These are phyloP conservation scores for Eucalyptus polybractea DNA, from an alignment of 345 rosid genomes.

Conservation along the genomic window DNA sequence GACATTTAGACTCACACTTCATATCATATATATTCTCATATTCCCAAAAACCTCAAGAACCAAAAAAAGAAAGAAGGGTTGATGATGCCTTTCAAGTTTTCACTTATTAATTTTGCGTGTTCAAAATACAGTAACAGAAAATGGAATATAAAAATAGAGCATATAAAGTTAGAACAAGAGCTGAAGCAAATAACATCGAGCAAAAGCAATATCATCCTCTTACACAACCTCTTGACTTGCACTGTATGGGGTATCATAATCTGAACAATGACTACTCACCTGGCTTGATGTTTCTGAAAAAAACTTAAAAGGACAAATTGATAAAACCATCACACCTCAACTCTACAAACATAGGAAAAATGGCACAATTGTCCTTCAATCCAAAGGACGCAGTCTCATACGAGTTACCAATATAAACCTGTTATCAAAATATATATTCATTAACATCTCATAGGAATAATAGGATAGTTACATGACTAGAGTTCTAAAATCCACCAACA, in stretches of 20 bases:
- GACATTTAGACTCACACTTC: neutral
- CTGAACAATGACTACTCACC: neutral
- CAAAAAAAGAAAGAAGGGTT: too few species aligned
- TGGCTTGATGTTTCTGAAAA: neutral
- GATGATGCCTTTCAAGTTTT: too few species aligned
- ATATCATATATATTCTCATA: neutral
- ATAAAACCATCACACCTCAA: neutral
- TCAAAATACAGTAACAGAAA: too few species aligned
- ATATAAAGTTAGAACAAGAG: neutral
- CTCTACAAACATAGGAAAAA: neutral
- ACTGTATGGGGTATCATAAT: neutral
- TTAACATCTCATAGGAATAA: neutral
- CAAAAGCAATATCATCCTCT: neutral
- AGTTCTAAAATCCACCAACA: neutral
- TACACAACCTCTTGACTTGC: neutral
- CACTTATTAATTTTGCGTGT: too few species aligned
- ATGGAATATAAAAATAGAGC: neutral
- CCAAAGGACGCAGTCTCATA: neutral
- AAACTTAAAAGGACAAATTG: neutral
- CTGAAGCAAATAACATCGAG: neutral
- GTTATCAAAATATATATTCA: neutral
- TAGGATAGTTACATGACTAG: neutral
- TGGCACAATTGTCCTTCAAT: neutral
- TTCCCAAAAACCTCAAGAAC: neutral
- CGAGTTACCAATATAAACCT: fast-evolving